Evolutionary conservation across 352 stramenopile species (phyloP).

Genomic region (Blastocystis sp.): DNA sequence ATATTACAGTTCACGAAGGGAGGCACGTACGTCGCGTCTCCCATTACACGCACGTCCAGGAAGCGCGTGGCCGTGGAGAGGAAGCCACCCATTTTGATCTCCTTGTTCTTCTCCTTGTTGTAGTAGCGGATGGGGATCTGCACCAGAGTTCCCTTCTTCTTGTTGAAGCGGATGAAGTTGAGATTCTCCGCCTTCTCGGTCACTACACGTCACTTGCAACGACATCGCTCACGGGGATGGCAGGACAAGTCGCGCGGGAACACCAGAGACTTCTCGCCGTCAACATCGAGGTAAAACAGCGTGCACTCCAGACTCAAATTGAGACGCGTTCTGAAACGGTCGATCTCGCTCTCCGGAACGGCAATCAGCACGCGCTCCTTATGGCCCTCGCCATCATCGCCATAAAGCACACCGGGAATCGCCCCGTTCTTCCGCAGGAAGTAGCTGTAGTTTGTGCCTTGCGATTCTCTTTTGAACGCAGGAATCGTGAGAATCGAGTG

Average conservation of each 20-base stretch:
- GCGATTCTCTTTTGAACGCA: not conserved
- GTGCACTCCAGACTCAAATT: constrained; percentile 64
- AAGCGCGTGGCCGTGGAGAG: constrained; percentile 26
- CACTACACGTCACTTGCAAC: not conserved
- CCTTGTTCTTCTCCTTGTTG: constrained; percentile 40
- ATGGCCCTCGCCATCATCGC: constrained; percentile 48
- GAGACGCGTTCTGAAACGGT: constrained; percentile 31
- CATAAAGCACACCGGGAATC: constrained; percentile 61
- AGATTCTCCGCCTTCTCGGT: constrained; percentile 10
- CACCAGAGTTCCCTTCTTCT: constrained; percentile 12
- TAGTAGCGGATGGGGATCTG: constrained; percentile 66
- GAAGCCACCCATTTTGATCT: constrained; percentile 63
- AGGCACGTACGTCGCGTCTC: constrained; percentile 40
- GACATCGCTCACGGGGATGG: constrained; percentile 23
- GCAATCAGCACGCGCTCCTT: constrained; percentile 35
- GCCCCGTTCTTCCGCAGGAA: constrained; percentile 54
- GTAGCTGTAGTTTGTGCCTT: constrained; percentile 37
- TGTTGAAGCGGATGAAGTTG: constrained; percentile 59
- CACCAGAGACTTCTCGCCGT: not conserved
- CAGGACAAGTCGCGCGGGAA: constrained; percentile 48
- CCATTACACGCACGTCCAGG: constrained; percentile 24
- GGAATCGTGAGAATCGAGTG: constrained; percentile 10
- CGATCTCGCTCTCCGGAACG: constrained; percentile 42
- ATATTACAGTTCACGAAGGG: constrained; percentile 55
- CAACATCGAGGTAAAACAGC: constrained; percentile 55